These are phyloP conservation scores for Nakaseomyces delphensis DNA, from an alignment of 1,139 yeast species.

Conservation along the genomic window DNA sequence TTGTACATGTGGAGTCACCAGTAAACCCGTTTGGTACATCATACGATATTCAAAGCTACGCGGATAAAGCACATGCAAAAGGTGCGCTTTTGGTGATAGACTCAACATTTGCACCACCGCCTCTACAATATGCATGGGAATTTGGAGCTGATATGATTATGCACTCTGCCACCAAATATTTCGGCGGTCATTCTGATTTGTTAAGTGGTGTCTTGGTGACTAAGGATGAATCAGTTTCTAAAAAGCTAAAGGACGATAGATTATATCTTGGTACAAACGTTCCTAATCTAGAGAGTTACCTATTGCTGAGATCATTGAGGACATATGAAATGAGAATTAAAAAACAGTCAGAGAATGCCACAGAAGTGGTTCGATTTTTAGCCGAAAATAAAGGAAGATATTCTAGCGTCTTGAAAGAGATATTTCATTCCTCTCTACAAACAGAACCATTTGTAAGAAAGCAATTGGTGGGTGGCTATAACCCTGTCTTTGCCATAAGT, in stretches of 20 bases:
- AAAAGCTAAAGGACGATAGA: constrained; percentile 50
- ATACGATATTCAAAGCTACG: constrained; percentile 53
- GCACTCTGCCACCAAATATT: constrained; percentile 87
- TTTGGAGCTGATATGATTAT: constrained; percentile 76
- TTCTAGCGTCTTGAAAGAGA: constrained; percentile 39
- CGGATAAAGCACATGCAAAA: constrained; percentile 56
- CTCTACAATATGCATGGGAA: constrained; percentile 69
- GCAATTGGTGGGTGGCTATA: constrained; percentile 57
- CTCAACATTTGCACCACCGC: constrained; percentile 91
- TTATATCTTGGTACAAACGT: constrained; percentile 66
- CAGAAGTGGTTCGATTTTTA: constrained; percentile 53
- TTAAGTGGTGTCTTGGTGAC: constrained; percentile 72
- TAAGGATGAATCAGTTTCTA: constrained; percentile 41
- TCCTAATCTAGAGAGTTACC: constrained; percentile 66
- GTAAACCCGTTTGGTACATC: constrained; percentile 75
- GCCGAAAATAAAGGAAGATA: constrained; percentile 39
- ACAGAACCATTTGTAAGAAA: constrained; percentile 49
- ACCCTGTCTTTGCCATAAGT: constrained; percentile 70
- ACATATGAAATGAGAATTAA: constrained; percentile 64
- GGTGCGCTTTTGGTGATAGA: constrained; percentile 70
- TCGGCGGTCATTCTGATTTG: constrained; percentile 91
- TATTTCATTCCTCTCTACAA: constrained; percentile 73
- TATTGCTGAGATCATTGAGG: constrained; percentile 68
- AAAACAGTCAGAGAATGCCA: constrained; percentile 58
- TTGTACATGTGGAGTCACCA: constrained; percentile 80